Conservation (phyloP, 2,329 filamentous ascomycete genomes). For the Blastomyces parvus region DNA sequence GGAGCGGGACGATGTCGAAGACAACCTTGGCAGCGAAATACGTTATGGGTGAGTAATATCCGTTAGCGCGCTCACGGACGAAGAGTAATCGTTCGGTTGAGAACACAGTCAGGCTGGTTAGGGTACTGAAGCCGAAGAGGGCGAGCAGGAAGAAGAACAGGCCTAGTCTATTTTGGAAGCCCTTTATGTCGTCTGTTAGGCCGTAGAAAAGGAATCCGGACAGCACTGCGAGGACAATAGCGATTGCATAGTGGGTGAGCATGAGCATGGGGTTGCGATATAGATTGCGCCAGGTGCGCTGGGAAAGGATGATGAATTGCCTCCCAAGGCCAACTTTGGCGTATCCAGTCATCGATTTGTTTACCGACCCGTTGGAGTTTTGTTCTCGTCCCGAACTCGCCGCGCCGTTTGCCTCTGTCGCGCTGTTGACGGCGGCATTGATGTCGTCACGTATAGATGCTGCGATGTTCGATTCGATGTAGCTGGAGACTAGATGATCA, state of each 20-base stretch:
- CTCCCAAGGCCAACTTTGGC: slow-evolving; percentile 66
- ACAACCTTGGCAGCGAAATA: slow-evolving; percentile 95
- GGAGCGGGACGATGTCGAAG: slow-evolving; percentile 94
- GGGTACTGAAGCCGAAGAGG: slow-evolving; percentile 90
- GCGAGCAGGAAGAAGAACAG: slow-evolving; percentile 97
- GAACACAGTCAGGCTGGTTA: slow-evolving; percentile 90
- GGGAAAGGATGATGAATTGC: slow-evolving; percentile 83
- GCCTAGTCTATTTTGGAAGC: slow-evolving; percentile 94
- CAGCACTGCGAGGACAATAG: slow-evolving; percentile 86
- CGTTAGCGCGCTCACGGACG: slow-evolving; percentile 86
- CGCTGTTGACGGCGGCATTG: slow-evolving; percentile 53
- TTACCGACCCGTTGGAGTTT: slow-evolving; percentile 32
- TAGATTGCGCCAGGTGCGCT: slow-evolving; percentile 90
- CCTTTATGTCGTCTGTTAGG: slow-evolving; percentile 87
- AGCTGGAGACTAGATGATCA: slow-evolving; percentile 68
- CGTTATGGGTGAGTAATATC: slow-evolving; percentile 87
- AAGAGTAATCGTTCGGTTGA: slow-evolving; percentile 84
- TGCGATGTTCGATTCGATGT: slow-evolving; percentile 68
- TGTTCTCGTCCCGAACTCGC: slow-evolving; percentile 46
- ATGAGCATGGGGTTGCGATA: slow-evolving; percentile 97
- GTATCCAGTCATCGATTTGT: slow-evolving; percentile 67
- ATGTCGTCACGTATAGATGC: slow-evolving; percentile 69
- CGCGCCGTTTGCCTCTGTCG: slow-evolving; percentile 59
- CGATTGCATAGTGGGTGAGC: slow-evolving; percentile 96
- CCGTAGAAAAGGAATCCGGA: slow-evolving; percentile 95